These are phyloP conservation scores for barrel medic (Medicago truncatula) DNA, from an alignment of 306 rosid species.

Conservation along the genomic window DNA sequence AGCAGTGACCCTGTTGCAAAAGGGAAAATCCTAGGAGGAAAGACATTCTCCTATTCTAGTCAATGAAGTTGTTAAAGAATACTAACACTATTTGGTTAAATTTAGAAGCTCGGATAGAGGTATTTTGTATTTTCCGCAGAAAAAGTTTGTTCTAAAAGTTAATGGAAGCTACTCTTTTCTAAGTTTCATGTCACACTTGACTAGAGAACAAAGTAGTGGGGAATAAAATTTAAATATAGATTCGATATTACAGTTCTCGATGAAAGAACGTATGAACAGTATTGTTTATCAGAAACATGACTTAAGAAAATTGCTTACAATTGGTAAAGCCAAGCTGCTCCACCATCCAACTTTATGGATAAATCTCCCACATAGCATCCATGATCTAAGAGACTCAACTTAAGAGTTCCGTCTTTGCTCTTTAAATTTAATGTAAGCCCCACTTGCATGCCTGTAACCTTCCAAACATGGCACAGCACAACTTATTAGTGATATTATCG, in stretches of 20 bases:
- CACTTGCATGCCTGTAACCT: slow-evolving; percentile 78
- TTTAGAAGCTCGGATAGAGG: too few relatives aligned
- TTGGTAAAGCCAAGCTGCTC: slow-evolving; percentile 94
- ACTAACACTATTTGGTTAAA: too few relatives aligned
- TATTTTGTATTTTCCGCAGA: too few relatives aligned
- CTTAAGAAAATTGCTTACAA: slow-evolving; percentile 57
- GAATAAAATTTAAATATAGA: background rate
- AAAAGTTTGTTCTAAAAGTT: too few relatives aligned
- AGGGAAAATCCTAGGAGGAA: too few relatives aligned
- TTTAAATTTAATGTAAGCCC: slow-evolving; percentile 64
- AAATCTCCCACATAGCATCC: slow-evolving; percentile 70
- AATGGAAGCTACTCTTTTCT: background rate
- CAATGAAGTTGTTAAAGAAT: too few relatives aligned
- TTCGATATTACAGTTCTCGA: background rate
- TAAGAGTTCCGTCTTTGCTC: slow-evolving; percentile 71
- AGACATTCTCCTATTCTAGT: too few relatives aligned
- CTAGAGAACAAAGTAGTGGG: background rate
- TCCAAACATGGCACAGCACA: slow-evolving; percentile 47
- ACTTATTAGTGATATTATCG: background rate
- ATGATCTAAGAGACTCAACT: slow-evolving; percentile 63
- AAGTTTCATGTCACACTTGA: background rate
- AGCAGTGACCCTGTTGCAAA: too few relatives aligned
- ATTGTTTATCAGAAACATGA: slow-evolving; percentile 30
- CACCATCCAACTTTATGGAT: slow-evolving; percentile 76
- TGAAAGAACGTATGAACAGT: slow-evolving; percentile 15